Percentiles rank a stretch among this genome's conserved stretches.
Evolutionary conservation across 306 rosid genomes (phyloP).

Genomic region (Vigna angularis): DNA sequence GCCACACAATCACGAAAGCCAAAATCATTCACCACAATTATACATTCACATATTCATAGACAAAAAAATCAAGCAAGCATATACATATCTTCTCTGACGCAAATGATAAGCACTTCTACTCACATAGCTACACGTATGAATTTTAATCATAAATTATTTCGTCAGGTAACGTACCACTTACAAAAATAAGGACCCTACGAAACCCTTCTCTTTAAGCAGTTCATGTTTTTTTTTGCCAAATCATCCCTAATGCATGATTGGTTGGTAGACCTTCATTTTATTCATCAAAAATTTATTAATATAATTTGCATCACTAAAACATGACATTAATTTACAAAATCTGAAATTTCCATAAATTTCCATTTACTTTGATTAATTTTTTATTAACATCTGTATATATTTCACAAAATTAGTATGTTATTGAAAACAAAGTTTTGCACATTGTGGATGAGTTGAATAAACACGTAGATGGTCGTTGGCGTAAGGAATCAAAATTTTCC

Average conservation of each 20-base stretch:
- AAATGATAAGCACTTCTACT: constrained; percentile 36
- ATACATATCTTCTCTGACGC: constrained; percentile 16
- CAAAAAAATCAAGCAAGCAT: constrained; percentile 50
- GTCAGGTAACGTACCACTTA: constrained; percentile 30
- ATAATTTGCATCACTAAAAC: background rate
- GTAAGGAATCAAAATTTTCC: constrained; percentile 26
- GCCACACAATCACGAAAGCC: constrained; percentile 28
- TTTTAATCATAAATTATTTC: constrained; percentile 38
- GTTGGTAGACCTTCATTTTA: background rate
- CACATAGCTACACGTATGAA: constrained; percentile 48
- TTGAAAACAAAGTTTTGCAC: background rate
- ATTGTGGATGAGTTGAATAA: background rate
- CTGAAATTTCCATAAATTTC: background rate
- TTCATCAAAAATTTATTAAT: background rate
- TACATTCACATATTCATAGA: background rate
- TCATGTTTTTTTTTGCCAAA: constrained; percentile 15
- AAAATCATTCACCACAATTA: constrained; percentile 30
- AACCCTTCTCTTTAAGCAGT: background rate
- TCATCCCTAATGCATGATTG: constrained; percentile 21
- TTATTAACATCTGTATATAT: background rate
- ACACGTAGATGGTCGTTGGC: constrained; percentile 20
- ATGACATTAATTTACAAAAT: background rate
- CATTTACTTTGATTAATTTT: background rate
- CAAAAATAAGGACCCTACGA: constrained; percentile 41
- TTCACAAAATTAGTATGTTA: background rate